Evolutionary conservation across 1,284 basidiomycete genomes (phyloP).

Genomic region (Gymnopus androsaceus): DNA sequence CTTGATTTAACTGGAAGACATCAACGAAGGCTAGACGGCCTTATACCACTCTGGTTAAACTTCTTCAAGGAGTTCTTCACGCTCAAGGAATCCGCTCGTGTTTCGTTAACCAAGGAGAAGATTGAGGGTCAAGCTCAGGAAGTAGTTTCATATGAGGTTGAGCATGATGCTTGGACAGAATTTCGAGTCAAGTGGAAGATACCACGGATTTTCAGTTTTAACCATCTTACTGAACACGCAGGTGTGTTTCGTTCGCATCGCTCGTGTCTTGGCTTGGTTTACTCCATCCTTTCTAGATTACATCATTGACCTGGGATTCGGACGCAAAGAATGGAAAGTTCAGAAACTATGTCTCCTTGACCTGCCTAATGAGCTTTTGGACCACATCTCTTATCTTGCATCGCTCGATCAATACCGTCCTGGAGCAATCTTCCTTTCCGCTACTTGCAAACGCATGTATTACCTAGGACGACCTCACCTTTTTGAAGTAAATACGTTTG

Average conservation of each 20-base stretch:
- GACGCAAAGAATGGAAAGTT: not conserved
- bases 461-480: not conserved
- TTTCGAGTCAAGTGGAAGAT: slow-evolving; percentile 1
- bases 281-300: too few species aligned
- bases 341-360: not conserved
- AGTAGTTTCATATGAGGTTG: not conserved
- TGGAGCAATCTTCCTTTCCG: not conserved
- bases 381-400: not conserved
- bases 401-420: not conserved
- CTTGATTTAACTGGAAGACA: not conserved
- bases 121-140: not conserved
- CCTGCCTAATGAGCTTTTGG: not conserved
- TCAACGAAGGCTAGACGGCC: not conserved
- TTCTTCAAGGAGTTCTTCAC: not conserved
- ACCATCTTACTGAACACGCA: not conserved
- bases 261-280: too few species aligned
- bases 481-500: not conserved
- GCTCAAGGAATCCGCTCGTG: not conserved
- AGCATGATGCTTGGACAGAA: not conserved
- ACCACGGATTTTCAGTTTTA: not conserved
- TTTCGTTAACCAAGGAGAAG: not conserved
- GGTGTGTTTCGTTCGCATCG: not conserved
- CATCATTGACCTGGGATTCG: too few species aligned
- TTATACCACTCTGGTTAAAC: not conserved
- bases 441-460: not conserved